A percentile compares a stretch with the other conserved stretches of the same genome.
Evolutionary conservation across 768 basidiomycete genomes (phyloP).

Genomic region (Gloeostereum incarnatum): DNA sequence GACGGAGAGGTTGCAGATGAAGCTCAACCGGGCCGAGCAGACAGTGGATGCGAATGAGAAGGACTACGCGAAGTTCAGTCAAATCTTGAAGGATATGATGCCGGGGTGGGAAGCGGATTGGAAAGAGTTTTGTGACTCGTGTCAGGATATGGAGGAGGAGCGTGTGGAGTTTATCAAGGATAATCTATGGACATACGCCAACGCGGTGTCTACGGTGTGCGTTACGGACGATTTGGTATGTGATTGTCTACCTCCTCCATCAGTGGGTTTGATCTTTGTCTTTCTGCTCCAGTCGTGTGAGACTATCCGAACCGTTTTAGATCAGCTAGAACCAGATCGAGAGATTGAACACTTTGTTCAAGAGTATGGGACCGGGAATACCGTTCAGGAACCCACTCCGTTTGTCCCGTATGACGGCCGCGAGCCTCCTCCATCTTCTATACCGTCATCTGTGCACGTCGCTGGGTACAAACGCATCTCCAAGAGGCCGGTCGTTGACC

Average conservation of each 20-base stretch:
- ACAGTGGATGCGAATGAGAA: slow-evolving; percentile 88
- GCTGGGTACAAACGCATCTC: slow-evolving; percentile 3
- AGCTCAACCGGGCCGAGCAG: slow-evolving; percentile 85
- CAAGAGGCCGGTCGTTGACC: slow-evolving; percentile 1
- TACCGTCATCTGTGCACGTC: slow-evolving; percentile 1
- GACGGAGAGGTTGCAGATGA: slow-evolving; percentile 79
- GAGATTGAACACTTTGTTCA: slow-evolving; percentile 64
- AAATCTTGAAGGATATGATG: slow-evolving; percentile 68
- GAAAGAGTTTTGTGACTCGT: slow-evolving; percentile 90
- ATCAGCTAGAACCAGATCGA: slow-evolving; percentile 54
- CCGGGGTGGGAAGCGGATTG: slow-evolving; percentile 89
- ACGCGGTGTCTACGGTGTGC: slow-evolving; percentile 92
- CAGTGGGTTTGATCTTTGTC: slow-evolving; percentile 1
- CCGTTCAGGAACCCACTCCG: slow-evolving; percentile 53
- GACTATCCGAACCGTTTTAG: slow-evolving; percentile 53
- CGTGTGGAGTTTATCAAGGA: slow-evolving; percentile 93
- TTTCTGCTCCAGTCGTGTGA: slow-evolving; percentile 52
- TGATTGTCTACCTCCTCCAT: slow-evolving; percentile 7
- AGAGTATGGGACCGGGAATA: slow-evolving; percentile 54
- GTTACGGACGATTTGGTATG: slow-evolving; percentile 91
- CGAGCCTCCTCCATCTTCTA: slow-evolving; percentile 1
- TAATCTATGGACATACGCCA: slow-evolving; percentile 93
- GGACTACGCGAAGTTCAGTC: slow-evolving; percentile 85
- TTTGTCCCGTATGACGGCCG: slow-evolving; percentile 33
- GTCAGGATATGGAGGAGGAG: slow-evolving; percentile 94